A percentile compares a stretch with the other conserved stretches of the same genome.
These are phyloP conservation scores for Yarrowia porcina DNA, from an alignment of 805 yeast species.

Conservation along the genomic window DNA sequence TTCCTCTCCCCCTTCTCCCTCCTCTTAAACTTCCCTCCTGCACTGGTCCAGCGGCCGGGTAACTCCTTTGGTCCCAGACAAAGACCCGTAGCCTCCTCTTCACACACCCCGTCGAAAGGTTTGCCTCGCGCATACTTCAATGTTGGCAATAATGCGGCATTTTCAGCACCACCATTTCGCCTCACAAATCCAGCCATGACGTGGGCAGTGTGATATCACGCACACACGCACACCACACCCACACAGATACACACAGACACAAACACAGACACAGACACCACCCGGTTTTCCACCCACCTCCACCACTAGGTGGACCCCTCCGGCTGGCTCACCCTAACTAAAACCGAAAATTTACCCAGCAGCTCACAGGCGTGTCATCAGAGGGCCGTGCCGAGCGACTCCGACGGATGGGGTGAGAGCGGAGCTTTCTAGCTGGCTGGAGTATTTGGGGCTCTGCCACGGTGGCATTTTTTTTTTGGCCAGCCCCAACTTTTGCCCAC, in stretches of 20 bases:
- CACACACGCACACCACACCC: background rate
- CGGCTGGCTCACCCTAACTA: slow-evolving; percentile 25
- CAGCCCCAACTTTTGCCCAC: background rate
- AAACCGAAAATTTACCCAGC: slow-evolving; percentile 24
- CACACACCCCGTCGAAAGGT: slow-evolving; percentile 21
- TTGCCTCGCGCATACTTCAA: slow-evolving; percentile 23
- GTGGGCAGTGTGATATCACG: background rate
- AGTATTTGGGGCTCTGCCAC: too few relatives aligned
- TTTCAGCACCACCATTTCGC: background rate
- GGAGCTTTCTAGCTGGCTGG: too few relatives aligned
- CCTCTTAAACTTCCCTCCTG: background rate
- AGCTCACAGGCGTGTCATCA: slow-evolving; percentile 26
- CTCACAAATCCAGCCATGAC: background rate
- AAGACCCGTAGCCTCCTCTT: slow-evolving; percentile 19
- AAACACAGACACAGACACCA: too few relatives aligned
- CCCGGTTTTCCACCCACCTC: too few relatives aligned
- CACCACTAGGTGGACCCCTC: too few relatives aligned
- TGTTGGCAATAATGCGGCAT: slow-evolving; percentile 25
- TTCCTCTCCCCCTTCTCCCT: background rate
- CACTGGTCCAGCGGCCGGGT: background rate
- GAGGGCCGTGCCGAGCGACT: slow-evolving; percentile 10
- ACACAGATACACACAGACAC: too few relatives aligned
- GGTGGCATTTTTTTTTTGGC: background rate
- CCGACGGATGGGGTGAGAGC: background rate
- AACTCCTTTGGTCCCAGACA: slow-evolving; percentile 17